A percentile compares a stretch with the other conserved stretches of the same genome.
Evolutionary conservation across 2,329 filamentous ascomycete species (phyloP).

Genomic region (Thelonectria blattea): DNA sequence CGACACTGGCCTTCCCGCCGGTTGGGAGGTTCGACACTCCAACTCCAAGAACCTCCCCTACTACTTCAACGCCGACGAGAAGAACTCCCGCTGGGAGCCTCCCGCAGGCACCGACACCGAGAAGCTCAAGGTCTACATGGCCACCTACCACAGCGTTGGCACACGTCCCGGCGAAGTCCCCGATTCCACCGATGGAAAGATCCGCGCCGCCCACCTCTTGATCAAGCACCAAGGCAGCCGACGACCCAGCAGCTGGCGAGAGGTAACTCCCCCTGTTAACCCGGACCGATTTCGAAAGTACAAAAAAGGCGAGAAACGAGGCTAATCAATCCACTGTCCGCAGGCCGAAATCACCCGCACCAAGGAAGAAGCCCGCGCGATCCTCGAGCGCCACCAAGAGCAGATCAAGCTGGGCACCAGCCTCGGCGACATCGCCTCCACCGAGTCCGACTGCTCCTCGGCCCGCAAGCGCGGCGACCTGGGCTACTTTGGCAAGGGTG

Average conservation of each 20-base stretch:
- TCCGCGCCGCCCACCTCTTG: slow-evolving; percentile 88
- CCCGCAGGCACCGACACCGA: slow-evolving; percentile 87
- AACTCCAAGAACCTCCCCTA: slow-evolving; percentile 99
- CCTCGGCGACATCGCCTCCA: slow-evolving; percentile 83
- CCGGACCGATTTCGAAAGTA: slow-evolving; percentile 18
- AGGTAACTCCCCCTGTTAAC: slow-evolving; percentile 50
- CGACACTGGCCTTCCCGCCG: slow-evolving; percentile 80
- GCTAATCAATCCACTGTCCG: slow-evolving; percentile 10
- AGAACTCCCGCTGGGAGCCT: slow-evolving; percentile 94
- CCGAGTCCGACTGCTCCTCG: slow-evolving; percentile 94
- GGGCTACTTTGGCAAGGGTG: slow-evolving; percentile 90
- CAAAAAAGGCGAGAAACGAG: neutral
- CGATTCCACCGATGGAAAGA: slow-evolving; percentile 73
- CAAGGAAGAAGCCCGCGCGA: slow-evolving; percentile 83
- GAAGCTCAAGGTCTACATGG: slow-evolving; percentile 94
- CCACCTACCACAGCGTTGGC: slow-evolving; percentile 74
- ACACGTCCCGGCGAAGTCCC: slow-evolving; percentile 48
- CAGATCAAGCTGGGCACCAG: slow-evolving; percentile 74
- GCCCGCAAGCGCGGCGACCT: slow-evolving; percentile 93
- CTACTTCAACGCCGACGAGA: slow-evolving; percentile 90
- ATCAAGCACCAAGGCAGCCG: slow-evolving; percentile 92
- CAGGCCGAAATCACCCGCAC: slow-evolving; percentile 81
- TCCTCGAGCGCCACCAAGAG: slow-evolving; percentile 76
- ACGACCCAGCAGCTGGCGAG: slow-evolving; percentile 90
- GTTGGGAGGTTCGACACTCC: slow-evolving; percentile 96